Percentiles rank a stretch among this genome's conserved stretches.
phyloP scores from a whole-genome alignment of 2,329 filamentous ascomycete species.

The Didymellaceae sp. region DNA sequence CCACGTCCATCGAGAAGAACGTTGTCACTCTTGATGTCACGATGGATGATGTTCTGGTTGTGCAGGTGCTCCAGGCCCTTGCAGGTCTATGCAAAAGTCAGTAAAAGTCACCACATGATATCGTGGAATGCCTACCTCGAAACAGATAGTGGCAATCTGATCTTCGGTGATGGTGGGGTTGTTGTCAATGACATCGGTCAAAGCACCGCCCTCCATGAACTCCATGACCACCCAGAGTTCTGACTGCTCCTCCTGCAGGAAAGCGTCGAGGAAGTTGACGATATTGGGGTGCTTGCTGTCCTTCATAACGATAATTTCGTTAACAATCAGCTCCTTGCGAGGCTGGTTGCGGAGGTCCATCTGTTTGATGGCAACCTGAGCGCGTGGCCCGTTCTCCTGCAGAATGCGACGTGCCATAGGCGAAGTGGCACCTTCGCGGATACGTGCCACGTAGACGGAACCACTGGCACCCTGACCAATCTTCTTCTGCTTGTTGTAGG shows the following conservation, averaged over 20 bases:
- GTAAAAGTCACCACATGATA: constrained; percentile 4
- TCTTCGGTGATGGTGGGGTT: constrained; percentile 93
- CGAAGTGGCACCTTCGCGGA: constrained; percentile 89
- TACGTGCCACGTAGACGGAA: constrained; percentile 95
- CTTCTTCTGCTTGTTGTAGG: constrained; percentile 99
- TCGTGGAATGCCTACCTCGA: constrained; percentile 71
- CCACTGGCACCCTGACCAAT: constrained; percentile 98
- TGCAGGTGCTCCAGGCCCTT: constrained; percentile 93
- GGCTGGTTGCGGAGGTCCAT: constrained; percentile 99
- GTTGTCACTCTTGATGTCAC: constrained; percentile 99
- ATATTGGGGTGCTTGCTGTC: constrained; percentile 98
- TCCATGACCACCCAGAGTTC: constrained; percentile 99
- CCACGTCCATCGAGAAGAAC: constrained; percentile 92
- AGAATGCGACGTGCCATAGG: constrained; percentile 78
- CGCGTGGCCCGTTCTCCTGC: constrained; percentile 77
- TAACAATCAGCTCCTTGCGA: constrained; percentile 96
- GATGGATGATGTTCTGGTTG: constrained; percentile 95
- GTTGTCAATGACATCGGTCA: constrained; percentile 99
- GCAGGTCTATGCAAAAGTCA: constrained; percentile 73
- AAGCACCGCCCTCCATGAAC: constrained; percentile 97
- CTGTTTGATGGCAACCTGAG: constrained; percentile 98
- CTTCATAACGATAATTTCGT: constrained; percentile 99
- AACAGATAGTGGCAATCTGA: constrained; percentile 96
- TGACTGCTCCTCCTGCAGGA: constrained; percentile 89
- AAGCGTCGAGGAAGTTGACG: constrained; percentile 97